These are phyloP conservation scores for Colletotrichum musicola DNA, from an alignment of 2,329 filamentous ascomycete genomes.

Conservation along the genomic window DNA sequence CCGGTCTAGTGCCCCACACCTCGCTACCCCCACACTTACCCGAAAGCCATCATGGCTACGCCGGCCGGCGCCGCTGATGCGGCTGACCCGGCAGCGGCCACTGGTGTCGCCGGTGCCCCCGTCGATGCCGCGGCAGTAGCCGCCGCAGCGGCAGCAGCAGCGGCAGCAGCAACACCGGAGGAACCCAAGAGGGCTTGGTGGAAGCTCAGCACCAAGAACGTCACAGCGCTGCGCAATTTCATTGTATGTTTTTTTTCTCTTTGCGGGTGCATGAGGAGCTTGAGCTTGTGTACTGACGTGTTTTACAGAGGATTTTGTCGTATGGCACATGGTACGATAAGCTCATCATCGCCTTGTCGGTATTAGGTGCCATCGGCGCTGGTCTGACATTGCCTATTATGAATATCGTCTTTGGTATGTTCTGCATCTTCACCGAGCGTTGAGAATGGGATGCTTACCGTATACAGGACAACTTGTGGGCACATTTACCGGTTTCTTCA, in stretches of 20 bases:
- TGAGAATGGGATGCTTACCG: background rate
- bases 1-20: background rate
- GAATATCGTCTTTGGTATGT: slow-evolving; percentile 50
- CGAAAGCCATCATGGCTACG: slow-evolving; percentile 31
- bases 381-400: slow-evolving; percentile 48
- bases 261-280: too few species aligned
- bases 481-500: slow-evolving; percentile 45
- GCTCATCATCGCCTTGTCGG: slow-evolving; percentile 29
- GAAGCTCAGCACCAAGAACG: slow-evolving; percentile 33
- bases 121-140: slow-evolving; percentile 5
- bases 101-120: slow-evolving; percentile 2
- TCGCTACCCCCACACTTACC: background rate
- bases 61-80: slow-evolving; percentile 33
- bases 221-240: slow-evolving; percentile 34
- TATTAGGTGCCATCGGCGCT: slow-evolving; percentile 32
- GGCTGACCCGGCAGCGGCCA: slow-evolving; percentile 25
- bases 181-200: slow-evolving; percentile 29
- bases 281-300: background rate
- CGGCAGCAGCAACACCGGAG: background rate
- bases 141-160: too few species aligned
- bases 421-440: too few species aligned
- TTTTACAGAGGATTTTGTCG: slow-evolving; percentile 20
- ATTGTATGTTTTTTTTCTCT: slow-evolving; percentile 20
- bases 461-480: slow-evolving; percentile 45
- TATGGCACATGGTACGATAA: slow-evolving; percentile 32